Evolutionary conservation across 805 yeast species (phyloP).

Genomic region (Candida caryicola): DNA sequence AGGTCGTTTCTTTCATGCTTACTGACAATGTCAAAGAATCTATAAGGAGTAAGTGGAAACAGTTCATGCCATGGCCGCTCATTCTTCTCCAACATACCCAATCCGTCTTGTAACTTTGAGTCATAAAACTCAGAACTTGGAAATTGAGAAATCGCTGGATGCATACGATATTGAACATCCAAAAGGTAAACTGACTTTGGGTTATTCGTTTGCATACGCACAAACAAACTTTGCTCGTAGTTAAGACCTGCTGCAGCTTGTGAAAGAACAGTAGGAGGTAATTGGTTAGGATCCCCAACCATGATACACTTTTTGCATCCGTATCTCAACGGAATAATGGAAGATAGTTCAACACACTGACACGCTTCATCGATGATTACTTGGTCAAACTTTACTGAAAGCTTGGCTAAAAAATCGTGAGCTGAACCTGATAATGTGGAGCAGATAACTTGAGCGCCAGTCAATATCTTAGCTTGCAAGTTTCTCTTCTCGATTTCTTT

Average conservation of each 20-base stretch:
- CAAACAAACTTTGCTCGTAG: constrained; percentile 91
- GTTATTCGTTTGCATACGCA: constrained; percentile 77
- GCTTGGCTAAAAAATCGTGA: constrained; percentile 73
- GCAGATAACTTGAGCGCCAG: constrained; percentile 81
- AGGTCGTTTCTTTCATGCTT: constrained; percentile 60
- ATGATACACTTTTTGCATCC: constrained; percentile 88
- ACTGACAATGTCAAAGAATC: constrained; percentile 66
- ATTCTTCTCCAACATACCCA: constrained; percentile 59
- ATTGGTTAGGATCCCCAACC: constrained; percentile 98
- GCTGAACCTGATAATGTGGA: constrained; percentile 94
- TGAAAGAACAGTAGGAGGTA: constrained; percentile 95
- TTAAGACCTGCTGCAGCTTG: constrained; percentile 75
- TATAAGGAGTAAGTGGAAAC: constrained; percentile 64
- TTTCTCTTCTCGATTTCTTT: constrained; percentile 76
- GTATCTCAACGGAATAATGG: constrained; percentile 86
- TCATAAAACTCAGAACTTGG: constrained; percentile 84
- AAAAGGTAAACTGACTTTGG: constrained; percentile 64
- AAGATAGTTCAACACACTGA: constrained; percentile 90
- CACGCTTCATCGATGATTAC: constrained; percentile 97
- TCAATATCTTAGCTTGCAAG: constrained; percentile 67
- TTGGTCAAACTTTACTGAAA: constrained; percentile 79
- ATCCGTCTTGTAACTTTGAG: constrained; percentile 74
- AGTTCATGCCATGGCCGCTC: constrained; percentile 71
- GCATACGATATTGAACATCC: constrained; percentile 94
- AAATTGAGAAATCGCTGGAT: constrained; percentile 82